phyloP scores from a whole-genome alignment of 495 filamentous ascomycete genomes.

The Penicillium canescens region DNA sequence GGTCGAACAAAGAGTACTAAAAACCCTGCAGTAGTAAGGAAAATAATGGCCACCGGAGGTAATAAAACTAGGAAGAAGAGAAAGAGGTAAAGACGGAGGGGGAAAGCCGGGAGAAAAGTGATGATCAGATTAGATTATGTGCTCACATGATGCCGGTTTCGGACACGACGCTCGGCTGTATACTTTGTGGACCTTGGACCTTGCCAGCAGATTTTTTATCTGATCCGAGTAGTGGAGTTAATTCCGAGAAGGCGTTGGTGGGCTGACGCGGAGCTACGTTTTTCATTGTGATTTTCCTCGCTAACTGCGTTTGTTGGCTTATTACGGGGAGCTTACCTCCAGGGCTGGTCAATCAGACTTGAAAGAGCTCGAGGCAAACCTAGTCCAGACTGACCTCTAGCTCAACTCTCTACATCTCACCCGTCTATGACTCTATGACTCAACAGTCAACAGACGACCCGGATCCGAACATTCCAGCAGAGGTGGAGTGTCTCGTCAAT shows the following conservation, averaged over 20 bases:
- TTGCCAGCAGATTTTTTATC: slow-evolving; percentile 21
- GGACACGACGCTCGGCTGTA: slow-evolving; percentile 19
- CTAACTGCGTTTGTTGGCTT: slow-evolving; percentile 6
- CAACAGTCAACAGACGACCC: not conserved
- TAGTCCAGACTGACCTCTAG: not conserved
- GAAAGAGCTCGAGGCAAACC: not conserved
- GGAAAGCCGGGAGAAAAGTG: slow-evolving; percentile 25
- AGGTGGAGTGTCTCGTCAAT: slow-evolving; percentile 16
- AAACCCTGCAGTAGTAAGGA: not conserved
- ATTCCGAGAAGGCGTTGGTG: slow-evolving; percentile 19
- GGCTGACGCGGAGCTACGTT: slow-evolving; percentile 17
- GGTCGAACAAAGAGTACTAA: not conserved
- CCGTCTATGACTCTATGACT: slow-evolving; percentile 3
- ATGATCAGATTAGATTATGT: slow-evolving; percentile 48
- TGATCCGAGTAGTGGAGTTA: slow-evolving; percentile 21
- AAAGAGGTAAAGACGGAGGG: slow-evolving; percentile 16
- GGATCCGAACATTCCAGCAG: not conserved
- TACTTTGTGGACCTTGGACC: not conserved
- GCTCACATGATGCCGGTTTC: slow-evolving; percentile 37
- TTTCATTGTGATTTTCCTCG: slow-evolving; percentile 1
- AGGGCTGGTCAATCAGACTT: not conserved
- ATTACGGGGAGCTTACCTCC: not conserved
- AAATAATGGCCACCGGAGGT: not conserved
- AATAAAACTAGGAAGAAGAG: slow-evolving; percentile 6
- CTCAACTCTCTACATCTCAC: not conserved